Base-by-base conservation (phyloP, 2,329 filamentous ascomycete species). In the Hymenoscyphus occultus region DNA sequence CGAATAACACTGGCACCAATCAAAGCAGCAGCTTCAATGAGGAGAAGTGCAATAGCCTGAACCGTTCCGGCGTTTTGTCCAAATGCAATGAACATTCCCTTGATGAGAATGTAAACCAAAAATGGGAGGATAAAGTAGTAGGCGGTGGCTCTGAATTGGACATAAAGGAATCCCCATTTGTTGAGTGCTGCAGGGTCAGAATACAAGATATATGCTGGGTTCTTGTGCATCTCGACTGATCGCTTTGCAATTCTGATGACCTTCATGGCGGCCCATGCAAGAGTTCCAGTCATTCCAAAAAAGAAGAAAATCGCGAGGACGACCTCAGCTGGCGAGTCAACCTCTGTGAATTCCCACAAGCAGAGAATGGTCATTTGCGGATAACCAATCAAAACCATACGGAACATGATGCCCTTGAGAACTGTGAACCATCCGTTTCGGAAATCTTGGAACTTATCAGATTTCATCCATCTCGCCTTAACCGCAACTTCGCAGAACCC, bases 141-240 rank as follows among this genome's bases (percentile, higher is more conserved):
- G 48, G 93, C 92, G 2, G 93, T 94, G 48, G 94, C 94, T 74
- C 94, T 91, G 84, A 96, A 97, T 77, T 97, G 93, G 51, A 98
- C 92, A 76, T 98, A 98, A 70, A 98, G 86, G 82, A 97, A 97
- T 28, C 94, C 94, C 94, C 93, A 97, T 80, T 97, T 96, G 85
- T 97, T 97, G 69, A 98, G 85, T 62, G 91, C 89, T 68, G 92
- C 86, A n/a, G 93, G 93, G 74, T 98, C 93, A 2, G 94, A 97
- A 81, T 96, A 98, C 68, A 98, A 87, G 72, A 97, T 97, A 78
- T 97, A 97, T 35, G 93, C 94, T 32, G 94, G 93, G 80, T 97
- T 97, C 80, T 94, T 93, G 83, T 97, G 93, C 87, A 97, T 92
- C 64, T 85, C 80, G 68, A 96, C 90, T 39, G 93, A 97, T 72